Evolutionary conservation across 148 eudicot genomes (phyloP).

Genomic region (Arctostaphylos glauca): DNA sequence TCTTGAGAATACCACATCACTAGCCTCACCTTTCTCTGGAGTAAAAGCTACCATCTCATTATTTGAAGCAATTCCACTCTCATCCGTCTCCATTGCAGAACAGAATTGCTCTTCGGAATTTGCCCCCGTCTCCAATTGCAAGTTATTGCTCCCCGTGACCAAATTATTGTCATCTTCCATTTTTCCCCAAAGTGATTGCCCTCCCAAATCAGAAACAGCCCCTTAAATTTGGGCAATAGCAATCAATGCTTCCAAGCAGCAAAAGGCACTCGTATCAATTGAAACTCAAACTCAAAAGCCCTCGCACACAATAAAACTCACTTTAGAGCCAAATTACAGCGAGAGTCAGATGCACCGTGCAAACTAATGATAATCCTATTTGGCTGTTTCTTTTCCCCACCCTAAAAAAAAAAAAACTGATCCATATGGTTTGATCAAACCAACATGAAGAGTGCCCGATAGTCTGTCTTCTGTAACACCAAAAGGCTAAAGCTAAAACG

Average conservation of each 20-base stretch:
- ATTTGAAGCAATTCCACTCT: conserved; percentile 28
- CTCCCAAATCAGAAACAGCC: conserved; percentile 13
- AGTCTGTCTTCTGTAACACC: not conserved
- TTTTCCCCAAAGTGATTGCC: not conserved
- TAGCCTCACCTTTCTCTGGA: conserved; percentile 59
- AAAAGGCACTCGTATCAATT: not conserved
- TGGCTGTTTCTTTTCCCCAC: not conserved
- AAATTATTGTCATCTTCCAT: conserved; percentile 37
- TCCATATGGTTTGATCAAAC: not conserved
- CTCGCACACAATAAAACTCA: not conserved
- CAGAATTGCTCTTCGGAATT: conserved; percentile 33
- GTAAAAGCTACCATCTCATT: conserved; percentile 33
- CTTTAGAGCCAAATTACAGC: not conserved
- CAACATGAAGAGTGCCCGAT: not conserved
- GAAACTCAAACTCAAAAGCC: not conserved
- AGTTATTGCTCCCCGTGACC: conserved; percentile 23
- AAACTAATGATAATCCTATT: not conserved
- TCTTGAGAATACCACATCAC: conserved; percentile 74
- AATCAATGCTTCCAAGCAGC: not conserved
- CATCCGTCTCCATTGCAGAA: conserved; percentile 71
- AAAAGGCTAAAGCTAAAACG: not conserved
- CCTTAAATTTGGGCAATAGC: not conserved
- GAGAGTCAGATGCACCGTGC: not conserved
- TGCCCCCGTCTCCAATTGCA: conserved; percentile 27
- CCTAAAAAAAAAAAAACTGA: not conserved